These are phyloP conservation scores for Oropetium thomaeum DNA, from an alignment of 176 grass and related monocot species.

Conservation along the genomic window DNA sequence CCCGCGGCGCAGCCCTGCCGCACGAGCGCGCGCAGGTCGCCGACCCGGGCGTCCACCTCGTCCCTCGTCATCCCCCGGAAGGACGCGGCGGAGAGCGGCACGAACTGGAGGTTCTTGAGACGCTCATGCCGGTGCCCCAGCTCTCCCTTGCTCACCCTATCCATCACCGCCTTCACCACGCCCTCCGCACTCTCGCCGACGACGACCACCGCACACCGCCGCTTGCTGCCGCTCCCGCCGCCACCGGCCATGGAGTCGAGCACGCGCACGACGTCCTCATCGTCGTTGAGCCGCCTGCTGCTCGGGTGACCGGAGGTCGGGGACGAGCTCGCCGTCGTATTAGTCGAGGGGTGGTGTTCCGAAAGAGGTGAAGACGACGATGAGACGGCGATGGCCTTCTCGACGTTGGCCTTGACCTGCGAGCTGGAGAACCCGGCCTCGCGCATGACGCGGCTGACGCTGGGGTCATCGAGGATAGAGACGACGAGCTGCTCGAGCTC, in stretches of 20 bases:
- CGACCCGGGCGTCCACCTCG: slow-evolving; percentile 55
- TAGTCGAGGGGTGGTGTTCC: neutral
- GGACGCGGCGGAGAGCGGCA: slow-evolving; percentile 49
- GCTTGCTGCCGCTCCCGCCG: neutral
- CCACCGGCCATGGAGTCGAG: slow-evolving; percentile 44
- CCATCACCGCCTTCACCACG: slow-evolving; percentile 67
- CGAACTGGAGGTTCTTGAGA: slow-evolving; percentile 67
- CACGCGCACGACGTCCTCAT: slow-evolving; percentile 55
- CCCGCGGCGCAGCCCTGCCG: slow-evolving; percentile 42
- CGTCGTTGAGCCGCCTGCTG: neutral
- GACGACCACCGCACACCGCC: slow-evolving; percentile 46
- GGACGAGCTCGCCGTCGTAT: neutral
- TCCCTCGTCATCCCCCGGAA: slow-evolving; percentile 47
- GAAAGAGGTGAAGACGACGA: neutral
- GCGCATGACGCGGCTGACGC: slow-evolving; percentile 92
- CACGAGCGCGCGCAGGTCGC: slow-evolving; percentile 58
- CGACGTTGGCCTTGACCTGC: slow-evolving; percentile 78
- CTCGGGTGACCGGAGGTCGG: neutral
- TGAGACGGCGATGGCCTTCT: slow-evolving; percentile 38
- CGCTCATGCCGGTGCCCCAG: slow-evolving; percentile 41
- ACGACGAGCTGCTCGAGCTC: slow-evolving; percentile 87
- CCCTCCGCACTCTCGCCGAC: slow-evolving; percentile 49
- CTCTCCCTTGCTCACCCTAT: slow-evolving; percentile 64
- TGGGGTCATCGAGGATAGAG: slow-evolving; percentile 96
- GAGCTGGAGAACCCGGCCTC: slow-evolving; percentile 90